Conservation (phyloP, 148 eudicot genomes). For the Rhododendron vialii region DNA sequence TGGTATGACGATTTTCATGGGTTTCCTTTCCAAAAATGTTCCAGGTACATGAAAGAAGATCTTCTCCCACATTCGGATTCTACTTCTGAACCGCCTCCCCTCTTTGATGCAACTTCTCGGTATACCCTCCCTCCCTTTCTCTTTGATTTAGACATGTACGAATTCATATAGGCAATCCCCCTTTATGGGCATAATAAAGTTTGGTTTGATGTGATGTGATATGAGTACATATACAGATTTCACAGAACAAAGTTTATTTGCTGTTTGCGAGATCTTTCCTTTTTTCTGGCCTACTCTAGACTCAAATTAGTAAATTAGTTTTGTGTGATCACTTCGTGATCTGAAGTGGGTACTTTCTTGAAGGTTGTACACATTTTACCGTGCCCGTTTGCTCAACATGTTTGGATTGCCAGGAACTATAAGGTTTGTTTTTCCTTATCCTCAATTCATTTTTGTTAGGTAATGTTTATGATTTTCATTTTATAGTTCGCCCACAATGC, state of each 20-base stretch:
- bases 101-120: conserved; percentile 74
- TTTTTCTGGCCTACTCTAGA: no score
- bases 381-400: no score
- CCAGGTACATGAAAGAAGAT: conserved; percentile 22
- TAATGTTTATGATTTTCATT: no score
- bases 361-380: no score
- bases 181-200: not conserved
- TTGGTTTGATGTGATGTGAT: not conserved
- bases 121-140: not conserved
- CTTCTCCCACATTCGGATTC: conserved; percentile 48
- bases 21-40: conserved; percentile 11
- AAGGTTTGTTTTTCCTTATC: no score
- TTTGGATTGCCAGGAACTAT: no score
- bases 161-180: not conserved
- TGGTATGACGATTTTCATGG: not conserved
- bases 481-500: no score
- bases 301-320: no score
- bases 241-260: not conserved
- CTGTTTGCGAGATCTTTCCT: no score
- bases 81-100: conserved; percentile 59
- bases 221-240: not conserved
- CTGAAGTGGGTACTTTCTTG: no score
- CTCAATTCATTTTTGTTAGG: no score
- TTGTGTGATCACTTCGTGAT: no score
- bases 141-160: not conserved